phyloP scores from a whole-genome alignment of 768 basidiomycete genomes.

The Leccinum longicurvipes region DNA sequence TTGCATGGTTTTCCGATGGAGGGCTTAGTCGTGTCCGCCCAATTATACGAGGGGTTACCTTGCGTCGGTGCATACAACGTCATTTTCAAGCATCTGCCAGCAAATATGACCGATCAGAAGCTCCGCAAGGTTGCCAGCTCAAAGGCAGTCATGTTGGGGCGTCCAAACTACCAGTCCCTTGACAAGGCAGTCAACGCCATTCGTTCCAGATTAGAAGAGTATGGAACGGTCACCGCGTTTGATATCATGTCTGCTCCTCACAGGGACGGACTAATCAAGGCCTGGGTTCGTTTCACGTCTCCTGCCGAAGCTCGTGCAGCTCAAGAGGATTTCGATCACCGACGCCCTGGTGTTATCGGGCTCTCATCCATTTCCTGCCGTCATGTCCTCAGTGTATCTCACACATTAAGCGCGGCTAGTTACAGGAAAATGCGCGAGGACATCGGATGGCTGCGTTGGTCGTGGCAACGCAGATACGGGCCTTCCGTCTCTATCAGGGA shows the following conservation, averaged over 20 bases:
- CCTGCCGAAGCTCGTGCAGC: constrained; percentile 51
- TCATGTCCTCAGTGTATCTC: constrained; percentile 52
- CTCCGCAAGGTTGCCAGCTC: constrained; percentile 46
- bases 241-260: constrained; percentile 52
- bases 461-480: constrained; percentile 31
- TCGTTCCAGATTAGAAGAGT: constrained; percentile 34
- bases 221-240: constrained; percentile 40
- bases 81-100: constrained; percentile 53
- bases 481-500: constrained; percentile 32
- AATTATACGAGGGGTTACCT: constrained; percentile 54
- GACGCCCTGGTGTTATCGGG: constrained; percentile 45
- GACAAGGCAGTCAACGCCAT: constrained; percentile 37
- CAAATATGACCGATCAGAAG: constrained; percentile 37
- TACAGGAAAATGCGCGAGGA: constrained; percentile 44
- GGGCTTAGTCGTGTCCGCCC: constrained; percentile 44
- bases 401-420: constrained; percentile 36
- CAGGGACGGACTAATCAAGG: constrained; percentile 44
- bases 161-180: constrained; percentile 42
- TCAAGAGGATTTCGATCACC: constrained; percentile 43
- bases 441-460: constrained; percentile 42
- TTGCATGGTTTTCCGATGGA: constrained; percentile 37
- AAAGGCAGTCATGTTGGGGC: constrained; percentile 50
- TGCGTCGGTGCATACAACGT: constrained; percentile 59
- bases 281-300: constrained; percentile 54
- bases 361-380: constrained; percentile 46